Conservation (phyloP, 345 rosid genomes). For the Gossypium australe region DNA sequence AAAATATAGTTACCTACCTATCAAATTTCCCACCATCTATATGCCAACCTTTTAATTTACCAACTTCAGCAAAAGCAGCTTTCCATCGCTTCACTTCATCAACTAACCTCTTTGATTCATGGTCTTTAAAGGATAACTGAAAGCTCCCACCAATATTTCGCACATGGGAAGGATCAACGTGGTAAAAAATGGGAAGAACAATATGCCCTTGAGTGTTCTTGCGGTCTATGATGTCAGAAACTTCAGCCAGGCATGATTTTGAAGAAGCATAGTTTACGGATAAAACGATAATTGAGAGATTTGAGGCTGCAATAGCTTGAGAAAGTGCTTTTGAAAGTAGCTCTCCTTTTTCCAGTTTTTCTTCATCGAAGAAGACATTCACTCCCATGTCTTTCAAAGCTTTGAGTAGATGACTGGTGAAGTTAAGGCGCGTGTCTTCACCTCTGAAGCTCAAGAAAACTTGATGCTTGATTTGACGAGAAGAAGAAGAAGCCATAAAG, state of each 20-base stretch:
- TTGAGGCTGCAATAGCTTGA: neutral
- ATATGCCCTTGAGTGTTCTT: neutral
- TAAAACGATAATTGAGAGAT: neutral
- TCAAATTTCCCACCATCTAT: neutral
- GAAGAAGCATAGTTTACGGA: neutral
- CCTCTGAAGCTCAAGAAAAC: neutral
- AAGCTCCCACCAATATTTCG: neutral
- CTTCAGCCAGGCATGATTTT: neutral
- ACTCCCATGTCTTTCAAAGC: neutral
- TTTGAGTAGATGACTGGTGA: neutral
- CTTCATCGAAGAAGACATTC: neutral
- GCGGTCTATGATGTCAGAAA: neutral
- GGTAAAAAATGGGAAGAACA: neutral
- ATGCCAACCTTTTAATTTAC: neutral
- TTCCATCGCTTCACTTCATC: neutral
- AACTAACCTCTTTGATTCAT: neutral
- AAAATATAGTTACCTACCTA: neutral
- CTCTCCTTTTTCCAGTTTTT: neutral
- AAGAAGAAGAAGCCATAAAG: neutral
- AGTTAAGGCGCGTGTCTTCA: neutral
- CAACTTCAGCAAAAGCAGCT: neutral
- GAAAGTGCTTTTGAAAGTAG: neutral
- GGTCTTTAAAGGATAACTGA: neutral
- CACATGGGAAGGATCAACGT: neutral
- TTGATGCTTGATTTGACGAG: neutral